Conservation (phyloP, 108 stramenopile genomes). For the Skeletonema menzelii region DNA sequence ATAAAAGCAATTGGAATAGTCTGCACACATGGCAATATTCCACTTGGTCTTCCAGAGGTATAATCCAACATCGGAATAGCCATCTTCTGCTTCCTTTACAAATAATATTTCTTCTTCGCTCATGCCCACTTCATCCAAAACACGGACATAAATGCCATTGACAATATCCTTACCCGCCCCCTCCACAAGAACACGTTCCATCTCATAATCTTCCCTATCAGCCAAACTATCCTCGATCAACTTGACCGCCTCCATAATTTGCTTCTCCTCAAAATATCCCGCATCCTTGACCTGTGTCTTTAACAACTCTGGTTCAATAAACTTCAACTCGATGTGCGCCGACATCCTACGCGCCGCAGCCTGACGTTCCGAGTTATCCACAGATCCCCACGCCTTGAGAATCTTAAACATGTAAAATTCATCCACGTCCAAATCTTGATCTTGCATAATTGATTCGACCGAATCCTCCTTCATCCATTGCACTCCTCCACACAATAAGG, state of each 20-base stretch:
- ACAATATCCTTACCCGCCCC: constrained; percentile 47
- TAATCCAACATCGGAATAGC: constrained; percentile 37
- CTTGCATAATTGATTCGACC: constrained; percentile 39
- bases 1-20: constrained; percentile 48
- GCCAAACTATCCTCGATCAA: constrained; percentile 45
- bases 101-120: constrained; percentile 42
- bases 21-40: constrained; percentile 47
- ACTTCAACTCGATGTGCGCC: constrained; percentile 46
- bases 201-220: constrained; percentile 38
- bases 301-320: constrained; percentile 55
- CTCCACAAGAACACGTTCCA: constrained; percentile 69
- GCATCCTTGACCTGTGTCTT: constrained; percentile 42
- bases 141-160: constrained; percentile 62
- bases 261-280: constrained; percentile 44
- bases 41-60: constrained; percentile 34
- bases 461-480: constrained; percentile 53
- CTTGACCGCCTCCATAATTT: constrained; percentile 46
- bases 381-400: constrained; percentile 50
- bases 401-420: constrained; percentile 71
- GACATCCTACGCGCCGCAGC: constrained; percentile 26
- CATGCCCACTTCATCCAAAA: constrained; percentile 40
- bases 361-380: constrained; percentile 11
- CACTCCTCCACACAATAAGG: constrained; percentile 51
- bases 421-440: constrained; percentile 57
- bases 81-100: constrained; percentile 46